These are phyloP conservation scores for Hyphopichia burtonii DNA, from an alignment of 1,139 yeast genomes.

Conservation along the genomic window DNA sequence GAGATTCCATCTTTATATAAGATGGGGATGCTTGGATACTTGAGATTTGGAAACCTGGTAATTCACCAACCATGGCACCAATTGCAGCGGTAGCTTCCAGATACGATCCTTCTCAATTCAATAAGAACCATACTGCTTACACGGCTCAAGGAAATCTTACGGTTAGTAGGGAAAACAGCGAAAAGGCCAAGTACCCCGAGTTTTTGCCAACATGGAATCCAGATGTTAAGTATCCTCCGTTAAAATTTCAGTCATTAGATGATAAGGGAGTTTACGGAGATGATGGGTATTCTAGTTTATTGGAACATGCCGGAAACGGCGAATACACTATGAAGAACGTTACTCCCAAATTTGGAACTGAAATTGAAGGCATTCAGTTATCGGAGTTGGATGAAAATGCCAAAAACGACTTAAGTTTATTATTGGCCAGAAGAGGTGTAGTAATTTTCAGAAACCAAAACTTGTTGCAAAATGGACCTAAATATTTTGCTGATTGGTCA, in stretches of 20 bases:
- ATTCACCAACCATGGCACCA: slow-evolving; percentile 3
- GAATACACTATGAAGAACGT: slow-evolving; percentile 12
- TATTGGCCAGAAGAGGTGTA: slow-evolving; percentile 44
- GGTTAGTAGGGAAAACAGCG: slow-evolving; percentile 20
- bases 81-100: slow-evolving; percentile 11
- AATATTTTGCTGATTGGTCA: slow-evolving; percentile 30
- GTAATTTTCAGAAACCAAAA: slow-evolving; percentile 40
- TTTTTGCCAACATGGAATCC: slow-evolving; percentile 33
- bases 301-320: slow-evolving; percentile 8
- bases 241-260: slow-evolving; percentile 18
- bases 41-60: too few species aligned
- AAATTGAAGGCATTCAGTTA: slow-evolving; percentile 25
- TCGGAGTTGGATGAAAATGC: slow-evolving; percentile 25
- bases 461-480: slow-evolving; percentile 31
- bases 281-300: slow-evolving; percentile 15
- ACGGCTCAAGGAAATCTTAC: slow-evolving; percentile 25
- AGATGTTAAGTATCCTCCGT: slow-evolving; percentile 22
- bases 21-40: too few species aligned
- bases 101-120: slow-evolving; percentile 30
- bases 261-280: slow-evolving; percentile 24
- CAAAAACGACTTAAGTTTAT: slow-evolving; percentile 37
- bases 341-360: slow-evolving; percentile 27
- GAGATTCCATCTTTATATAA: too few species aligned
- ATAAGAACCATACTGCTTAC: slow-evolving; percentile 22
- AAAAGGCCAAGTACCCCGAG: slow-evolving; percentile 19